Conservation (phyloP, 495 filamentous ascomycete species). For the Penicillium lividum region DNA sequence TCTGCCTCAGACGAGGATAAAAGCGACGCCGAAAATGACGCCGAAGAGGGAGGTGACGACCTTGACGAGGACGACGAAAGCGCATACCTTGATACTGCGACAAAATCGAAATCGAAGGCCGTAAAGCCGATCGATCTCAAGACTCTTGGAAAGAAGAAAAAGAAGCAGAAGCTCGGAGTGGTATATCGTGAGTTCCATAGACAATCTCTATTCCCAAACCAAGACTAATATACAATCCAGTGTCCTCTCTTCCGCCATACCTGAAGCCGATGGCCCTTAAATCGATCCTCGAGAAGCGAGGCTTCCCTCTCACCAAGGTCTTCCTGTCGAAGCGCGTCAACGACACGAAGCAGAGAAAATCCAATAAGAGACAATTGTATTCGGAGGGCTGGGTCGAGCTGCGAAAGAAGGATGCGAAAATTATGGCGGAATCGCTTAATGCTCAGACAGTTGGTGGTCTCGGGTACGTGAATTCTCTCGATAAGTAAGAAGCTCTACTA, state of each 20-base stretch:
- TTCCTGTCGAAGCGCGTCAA: constrained; percentile 84
- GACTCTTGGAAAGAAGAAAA: constrained; percentile 20
- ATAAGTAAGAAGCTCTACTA: background rate
- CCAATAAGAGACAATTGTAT: constrained; percentile 82
- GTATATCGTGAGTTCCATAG: background rate
- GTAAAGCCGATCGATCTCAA: constrained; percentile 17
- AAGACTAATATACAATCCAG: constrained; percentile 72
- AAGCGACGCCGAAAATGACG: constrained; percentile 15
- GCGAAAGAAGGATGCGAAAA: constrained; percentile 70
- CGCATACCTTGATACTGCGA: constrained; percentile 15
- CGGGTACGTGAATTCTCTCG: constrained; percentile 51
- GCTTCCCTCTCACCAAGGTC: constrained; percentile 74
- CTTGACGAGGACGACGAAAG: constrained; percentile 12
- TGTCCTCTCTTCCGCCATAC: constrained; percentile 77
- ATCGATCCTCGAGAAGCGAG: constrained; percentile 73
- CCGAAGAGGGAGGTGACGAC: background rate
- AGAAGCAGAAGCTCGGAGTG: constrained; percentile 23
- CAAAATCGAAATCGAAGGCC: constrained; percentile 21
- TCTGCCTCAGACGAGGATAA: constrained; percentile 23
- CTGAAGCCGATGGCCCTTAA: constrained; percentile 87
- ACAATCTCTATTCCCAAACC: background rate
- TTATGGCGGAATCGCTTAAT: constrained; percentile 83
- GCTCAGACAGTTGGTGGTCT: constrained; percentile 76
- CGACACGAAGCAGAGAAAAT: constrained; percentile 59
- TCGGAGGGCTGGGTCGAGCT: constrained; percentile 97